phyloP scores from a whole-genome alignment of 176 grass and related monocot species.

The Tillandsia fasciculata region DNA sequence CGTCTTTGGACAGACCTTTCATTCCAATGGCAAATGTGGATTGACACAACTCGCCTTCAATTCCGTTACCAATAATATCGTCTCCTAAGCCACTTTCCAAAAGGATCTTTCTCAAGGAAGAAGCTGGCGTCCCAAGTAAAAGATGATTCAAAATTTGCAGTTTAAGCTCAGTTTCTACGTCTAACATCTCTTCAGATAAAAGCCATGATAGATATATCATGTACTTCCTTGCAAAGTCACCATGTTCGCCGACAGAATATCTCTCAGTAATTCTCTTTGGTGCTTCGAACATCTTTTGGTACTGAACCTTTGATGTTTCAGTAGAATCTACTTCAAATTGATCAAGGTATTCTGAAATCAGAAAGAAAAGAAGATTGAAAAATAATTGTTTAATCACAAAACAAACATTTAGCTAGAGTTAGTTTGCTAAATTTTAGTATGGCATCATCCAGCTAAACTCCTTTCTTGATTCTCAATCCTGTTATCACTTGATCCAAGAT shows the following conservation, averaged over 20 bases:
- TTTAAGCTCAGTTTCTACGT: conserved; percentile 73
- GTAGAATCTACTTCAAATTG: conserved; percentile 63
- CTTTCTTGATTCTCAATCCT: too few species aligned
- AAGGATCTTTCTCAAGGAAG: conserved; percentile 73
- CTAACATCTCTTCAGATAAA: conserved; percentile 66
- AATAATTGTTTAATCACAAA: background rate
- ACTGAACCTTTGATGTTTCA: conserved; percentile 70
- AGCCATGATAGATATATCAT: conserved; percentile 95
- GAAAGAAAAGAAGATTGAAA: background rate
- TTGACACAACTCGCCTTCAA: conserved; percentile 92
- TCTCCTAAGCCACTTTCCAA: conserved; percentile 89
- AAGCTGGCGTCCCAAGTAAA: conserved; percentile 90
- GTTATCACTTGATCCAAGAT: too few species aligned
- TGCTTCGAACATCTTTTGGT: conserved; percentile 80
- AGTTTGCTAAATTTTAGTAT: background rate
- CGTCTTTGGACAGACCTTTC: conserved; percentile 75
- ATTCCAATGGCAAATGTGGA: conserved; percentile 82
- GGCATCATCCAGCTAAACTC: too few species aligned
- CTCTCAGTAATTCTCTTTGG: conserved; percentile 69
- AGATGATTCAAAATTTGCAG: conserved; percentile 83
- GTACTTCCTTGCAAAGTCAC: conserved; percentile 81
- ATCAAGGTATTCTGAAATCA: conserved; percentile 73
- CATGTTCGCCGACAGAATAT: conserved; percentile 66
- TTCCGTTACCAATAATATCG: conserved; percentile 81
- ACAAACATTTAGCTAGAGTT: background rate